These are phyloP conservation scores for Paramecium sonneborni DNA, from an alignment of 73 alveolate species.

Conservation along the genomic window DNA sequence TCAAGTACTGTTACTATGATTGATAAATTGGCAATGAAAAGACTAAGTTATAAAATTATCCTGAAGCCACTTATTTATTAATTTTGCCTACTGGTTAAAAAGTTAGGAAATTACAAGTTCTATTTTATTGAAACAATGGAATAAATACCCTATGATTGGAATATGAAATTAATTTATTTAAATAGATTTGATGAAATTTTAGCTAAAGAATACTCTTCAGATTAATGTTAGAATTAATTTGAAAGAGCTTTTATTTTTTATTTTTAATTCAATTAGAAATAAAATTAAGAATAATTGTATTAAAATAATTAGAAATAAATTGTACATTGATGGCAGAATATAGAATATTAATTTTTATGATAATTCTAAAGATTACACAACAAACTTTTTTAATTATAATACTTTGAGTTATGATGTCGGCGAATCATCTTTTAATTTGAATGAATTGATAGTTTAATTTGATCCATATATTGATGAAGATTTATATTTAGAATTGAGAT, in stretches of 20 bases:
- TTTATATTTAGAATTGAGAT: constrained; percentile 24
- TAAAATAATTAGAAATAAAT: too few relatives aligned
- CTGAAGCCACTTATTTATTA: neutral
- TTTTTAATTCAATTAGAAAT: too few relatives aligned
- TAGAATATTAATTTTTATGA: neutral
- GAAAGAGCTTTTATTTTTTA: too few relatives aligned
- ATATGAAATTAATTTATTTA: neutral
- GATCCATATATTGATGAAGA: constrained; percentile 22
- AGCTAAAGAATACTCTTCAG: neutral
- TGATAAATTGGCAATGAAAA: neutral
- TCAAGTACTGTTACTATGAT: neutral
- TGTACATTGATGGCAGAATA: neutral
- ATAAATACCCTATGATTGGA: constrained; percentile 30
- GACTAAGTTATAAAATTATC: neutral
- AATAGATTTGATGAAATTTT: neutral
- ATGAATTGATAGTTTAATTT: neutral
- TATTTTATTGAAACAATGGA: neutral
- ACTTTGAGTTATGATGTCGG: neutral
- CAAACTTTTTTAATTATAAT: neutral
- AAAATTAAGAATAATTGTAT: too few relatives aligned
- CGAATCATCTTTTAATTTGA: neutral
- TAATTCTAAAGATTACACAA: neutral
- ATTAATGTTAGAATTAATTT: too few relatives aligned
- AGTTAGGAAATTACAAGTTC: neutral
- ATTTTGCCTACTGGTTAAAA: constrained; percentile 24